Conservation (phyloP, 225 moss, liverwort and hornwort species). For the Polytrichum commune region DNA sequence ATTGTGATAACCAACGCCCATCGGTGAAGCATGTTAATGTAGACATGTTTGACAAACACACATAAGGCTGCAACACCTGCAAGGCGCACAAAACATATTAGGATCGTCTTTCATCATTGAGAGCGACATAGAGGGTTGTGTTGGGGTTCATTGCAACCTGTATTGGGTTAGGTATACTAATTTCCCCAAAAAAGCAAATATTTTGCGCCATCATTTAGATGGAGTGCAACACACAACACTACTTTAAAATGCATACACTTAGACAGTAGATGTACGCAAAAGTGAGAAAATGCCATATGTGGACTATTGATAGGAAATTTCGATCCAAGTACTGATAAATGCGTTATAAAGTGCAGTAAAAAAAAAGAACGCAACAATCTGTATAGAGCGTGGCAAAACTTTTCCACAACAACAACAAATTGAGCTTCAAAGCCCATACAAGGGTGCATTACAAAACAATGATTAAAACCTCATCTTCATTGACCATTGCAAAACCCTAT, state of each 20-base stretch:
- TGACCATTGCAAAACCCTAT: neutral
- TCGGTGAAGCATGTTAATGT: slow-evolving; percentile 29
- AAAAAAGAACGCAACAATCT: too few relatives aligned
- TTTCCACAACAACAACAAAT: too few relatives aligned
- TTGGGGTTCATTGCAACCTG: neutral
- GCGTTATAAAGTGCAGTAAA: too few relatives aligned
- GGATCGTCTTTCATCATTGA: neutral
- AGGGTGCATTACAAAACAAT: too few relatives aligned
- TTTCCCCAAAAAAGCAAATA: too few relatives aligned
- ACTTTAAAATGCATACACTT: neutral
- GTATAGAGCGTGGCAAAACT: too few relatives aligned
- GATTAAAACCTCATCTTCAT: too few relatives aligned
- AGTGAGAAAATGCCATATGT: too few relatives aligned
- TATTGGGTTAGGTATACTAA: too few relatives aligned
- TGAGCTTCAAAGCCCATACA: too few relatives aligned
- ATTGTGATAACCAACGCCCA: slow-evolving; percentile 37
- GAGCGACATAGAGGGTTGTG: neutral
- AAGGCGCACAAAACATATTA: neutral
- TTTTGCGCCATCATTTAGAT: neutral
- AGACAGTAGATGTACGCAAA: neutral
- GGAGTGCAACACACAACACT: neutral
- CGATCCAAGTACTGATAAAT: too few relatives aligned
- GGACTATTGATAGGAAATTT: too few relatives aligned
- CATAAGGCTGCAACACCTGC: slow-evolving; percentile 52
- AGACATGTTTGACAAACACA: slow-evolving; percentile 50